These are phyloP conservation scores for Phytophthora ramorum DNA, from an alignment of 352 stramenopile genomes.

Conservation along the genomic window DNA sequence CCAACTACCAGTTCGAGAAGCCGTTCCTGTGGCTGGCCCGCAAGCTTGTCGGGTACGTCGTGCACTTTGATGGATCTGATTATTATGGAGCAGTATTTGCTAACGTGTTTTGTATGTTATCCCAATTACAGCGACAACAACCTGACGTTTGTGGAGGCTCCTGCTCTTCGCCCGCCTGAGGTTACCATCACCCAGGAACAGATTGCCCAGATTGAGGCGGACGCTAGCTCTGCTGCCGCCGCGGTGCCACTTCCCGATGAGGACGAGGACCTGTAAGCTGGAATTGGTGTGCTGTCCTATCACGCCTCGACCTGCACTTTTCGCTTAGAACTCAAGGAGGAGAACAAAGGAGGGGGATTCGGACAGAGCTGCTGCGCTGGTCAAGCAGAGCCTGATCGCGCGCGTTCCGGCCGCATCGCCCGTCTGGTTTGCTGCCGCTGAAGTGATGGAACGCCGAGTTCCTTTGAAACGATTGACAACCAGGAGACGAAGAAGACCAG, in stretches of 20 bases:
- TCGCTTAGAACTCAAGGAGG: slow-evolving; percentile 43
- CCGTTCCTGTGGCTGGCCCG: slow-evolving; percentile 99
- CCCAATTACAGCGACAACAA: slow-evolving; percentile 91
- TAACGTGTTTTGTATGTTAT: slow-evolving; percentile 20
- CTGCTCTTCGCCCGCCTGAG: slow-evolving; percentile 96
- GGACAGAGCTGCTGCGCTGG: slow-evolving; percentile 10
- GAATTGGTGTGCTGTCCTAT: slow-evolving; percentile 40
- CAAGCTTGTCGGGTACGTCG: slow-evolving; percentile 96
- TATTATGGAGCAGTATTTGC: not conserved
- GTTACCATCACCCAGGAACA: slow-evolving; percentile 95
- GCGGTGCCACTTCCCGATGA: slow-evolving; percentile 96
- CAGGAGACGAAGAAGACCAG: slow-evolving; percentile 42
- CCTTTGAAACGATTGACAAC: slow-evolving; percentile 33
- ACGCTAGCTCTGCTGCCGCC: slow-evolving; percentile 91
- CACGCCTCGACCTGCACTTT: slow-evolving; percentile 43
- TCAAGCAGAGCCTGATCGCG: slow-evolving; percentile 9
- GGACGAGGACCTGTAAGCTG: slow-evolving; percentile 96
- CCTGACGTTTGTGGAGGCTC: slow-evolving; percentile 98
- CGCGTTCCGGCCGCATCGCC: slow-evolving; percentile 18
- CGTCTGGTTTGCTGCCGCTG: slow-evolving; percentile 37
- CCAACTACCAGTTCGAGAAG: slow-evolving; percentile 99
- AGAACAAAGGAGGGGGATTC: slow-evolving; percentile 30
- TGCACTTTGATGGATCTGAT: not conserved
- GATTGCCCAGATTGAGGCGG: slow-evolving; percentile 93
- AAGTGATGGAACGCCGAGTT: slow-evolving; percentile 40